Evolutionary conservation across 768 basidiomycete species (phyloP), one percentile per base, ranked within the genome.

Genomic region (Leucosporidium yakuticum): DNA sequence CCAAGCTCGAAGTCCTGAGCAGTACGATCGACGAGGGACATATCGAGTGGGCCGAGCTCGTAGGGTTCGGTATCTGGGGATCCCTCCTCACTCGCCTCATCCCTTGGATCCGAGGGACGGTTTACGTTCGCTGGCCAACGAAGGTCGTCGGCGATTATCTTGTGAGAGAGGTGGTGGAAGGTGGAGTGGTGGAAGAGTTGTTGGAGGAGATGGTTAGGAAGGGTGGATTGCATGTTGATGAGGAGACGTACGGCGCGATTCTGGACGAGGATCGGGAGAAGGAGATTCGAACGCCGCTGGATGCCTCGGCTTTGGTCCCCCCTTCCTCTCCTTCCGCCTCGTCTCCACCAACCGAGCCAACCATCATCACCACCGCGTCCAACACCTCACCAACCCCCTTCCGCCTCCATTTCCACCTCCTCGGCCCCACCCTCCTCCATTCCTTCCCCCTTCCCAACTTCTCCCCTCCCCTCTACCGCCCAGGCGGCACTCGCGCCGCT

Each of bases 401-500:
- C 55, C 55, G 55, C 31, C 32, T 56, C 21, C 55, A 56, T 32
- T 31, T 32, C 15, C 55, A 56, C 55, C 55, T 56, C 32, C 21
- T 56, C 55, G 55, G 55, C 32, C 55, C 55, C 4, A 56, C 55
- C 55, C 55, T 31, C 55, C 55, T 56, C 32, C 27, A 29, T 32
- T 32, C 55, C 20, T 56, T 56, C 55, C 55, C 55, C 55, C 55
- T 56, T 32, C 55, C 55, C 55, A 19, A 25, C 32, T 56, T 56
- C 55, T 56, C 55, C 6, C 55, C 55, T 19, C 31, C 31, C 15
- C 55, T 56, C 55, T 56, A 56, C 8, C 55, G 29, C 9, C 55
- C 55, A 31, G 55, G 55, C 31, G 55, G 55, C 17, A 56, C 55
- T 11, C 55, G 55, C 55, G 32, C 31, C 31, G 32, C 31, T 23